These are phyloP conservation scores for Ambrosiella xylebori DNA, from an alignment of 2,329 filamentous ascomycete species.

Conservation along the genomic window DNA sequence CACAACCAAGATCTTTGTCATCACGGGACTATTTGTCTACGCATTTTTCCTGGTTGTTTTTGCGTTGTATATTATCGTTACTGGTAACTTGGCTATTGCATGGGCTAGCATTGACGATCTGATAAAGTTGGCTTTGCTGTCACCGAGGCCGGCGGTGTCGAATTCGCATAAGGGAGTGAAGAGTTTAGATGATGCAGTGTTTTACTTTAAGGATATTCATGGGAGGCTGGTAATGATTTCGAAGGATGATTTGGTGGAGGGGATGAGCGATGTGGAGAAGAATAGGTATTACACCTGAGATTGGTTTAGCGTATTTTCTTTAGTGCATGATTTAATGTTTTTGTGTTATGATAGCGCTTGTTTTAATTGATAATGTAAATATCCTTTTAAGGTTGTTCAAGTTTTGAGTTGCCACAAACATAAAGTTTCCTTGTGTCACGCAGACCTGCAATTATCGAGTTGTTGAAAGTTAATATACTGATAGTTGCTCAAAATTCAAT, in stretches of 20 bases:
- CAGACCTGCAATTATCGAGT: neutral
- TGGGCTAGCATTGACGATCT: conserved; percentile 2
- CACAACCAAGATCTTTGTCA: neutral
- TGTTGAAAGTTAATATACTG: neutral
- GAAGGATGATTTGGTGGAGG: neutral
- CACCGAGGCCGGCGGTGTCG: neutral
- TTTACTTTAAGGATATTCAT: neutral
- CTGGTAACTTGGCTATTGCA: neutral
- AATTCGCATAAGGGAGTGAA: neutral
- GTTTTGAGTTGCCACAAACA: neutral
- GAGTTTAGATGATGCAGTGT: neutral
- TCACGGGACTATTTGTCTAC: neutral
- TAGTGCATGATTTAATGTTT: neutral
- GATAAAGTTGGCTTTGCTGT: conserved; percentile 1
- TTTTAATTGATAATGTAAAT: neutral
- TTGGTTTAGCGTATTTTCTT: neutral
- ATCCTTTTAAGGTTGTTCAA: neutral
- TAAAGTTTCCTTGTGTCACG: neutral
- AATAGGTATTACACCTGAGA: neutral
- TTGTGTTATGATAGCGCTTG: neutral
- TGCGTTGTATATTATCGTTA: neutral
- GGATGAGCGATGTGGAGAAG: neutral
- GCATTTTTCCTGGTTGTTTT: neutral
- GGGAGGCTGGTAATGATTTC: conserved; percentile 1
- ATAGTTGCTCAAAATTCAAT: neutral